Base-by-base conservation (phyloP, 1,284 basidiomycete genomes). In the Leccinum subrobustum region DNA sequence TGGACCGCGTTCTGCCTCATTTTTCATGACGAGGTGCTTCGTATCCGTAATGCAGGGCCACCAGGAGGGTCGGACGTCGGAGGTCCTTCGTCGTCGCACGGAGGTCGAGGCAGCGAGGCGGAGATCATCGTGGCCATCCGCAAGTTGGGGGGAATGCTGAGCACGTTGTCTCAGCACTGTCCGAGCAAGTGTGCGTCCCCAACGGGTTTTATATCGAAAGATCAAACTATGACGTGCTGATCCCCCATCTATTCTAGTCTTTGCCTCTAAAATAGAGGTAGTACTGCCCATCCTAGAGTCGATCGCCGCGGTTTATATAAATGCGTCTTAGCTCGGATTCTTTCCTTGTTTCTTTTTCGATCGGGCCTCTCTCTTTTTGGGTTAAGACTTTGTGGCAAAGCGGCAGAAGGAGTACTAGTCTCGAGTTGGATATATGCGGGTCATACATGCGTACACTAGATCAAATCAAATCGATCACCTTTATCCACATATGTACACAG, bases 231-330 rank as follows among this genome's bases (percentile, higher is more conserved):
- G 16, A 42, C 11, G 18, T 5, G 11, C 18, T 12, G 4, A 44
- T 44, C 42, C 42, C 37, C 42, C 18, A 44, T 44, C 5, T 54
- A 55, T 35, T 58, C 3, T 42, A 73, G 70, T 70, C 44, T 68
- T 71, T 14, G 63, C 68, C 20, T 58, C 54, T 33, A 68, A 63
- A 48, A 65, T 73, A 44, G 72, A 75, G 55, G 64, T 67, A 1
- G 44, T 72, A 18, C 35, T 71, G 7, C 61, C 70, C 37, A 33
- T 69, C 52, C 68, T 71, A 8, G 68, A 66, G 42, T 73, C 68
- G n/a, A 66, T 72, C 35, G 7, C 55, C 6, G 23, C 23, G 33
- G 18, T 20, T 20, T 44, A 44, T 12, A 12, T 12, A 6, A 44
- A 20, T 20, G 9, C 20, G 42, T n/a, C 42, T 0, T 44, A 44